Conservation (phyloP, 1,284 basidiomycete genomes). For the Neonothopanus nambi region DNA sequence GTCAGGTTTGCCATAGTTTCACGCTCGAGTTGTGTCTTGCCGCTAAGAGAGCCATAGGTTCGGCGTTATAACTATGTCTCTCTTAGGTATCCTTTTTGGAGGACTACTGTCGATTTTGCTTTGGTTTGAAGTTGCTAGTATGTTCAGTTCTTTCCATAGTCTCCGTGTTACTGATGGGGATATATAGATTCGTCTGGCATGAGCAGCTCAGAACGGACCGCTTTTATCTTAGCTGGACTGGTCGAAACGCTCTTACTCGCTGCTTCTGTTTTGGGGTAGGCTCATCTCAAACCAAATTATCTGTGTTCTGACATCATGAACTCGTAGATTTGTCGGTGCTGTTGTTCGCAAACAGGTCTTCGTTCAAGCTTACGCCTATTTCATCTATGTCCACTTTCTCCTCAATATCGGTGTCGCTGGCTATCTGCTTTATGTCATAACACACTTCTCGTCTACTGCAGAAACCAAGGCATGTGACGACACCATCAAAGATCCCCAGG, state of each 20-base stretch:
- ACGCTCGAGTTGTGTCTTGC: not conserved
- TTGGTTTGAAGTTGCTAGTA: slow-evolving; percentile 62
- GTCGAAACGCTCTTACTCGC: slow-evolving; percentile 52
- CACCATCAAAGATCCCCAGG: slow-evolving; percentile 40
- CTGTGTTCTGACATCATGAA: not conserved
- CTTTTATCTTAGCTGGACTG: slow-evolving; percentile 49
- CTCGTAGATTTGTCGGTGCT: slow-evolving; percentile 53
- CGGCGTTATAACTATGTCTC: slow-evolving; percentile 56
- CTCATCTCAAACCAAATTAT: not conserved
- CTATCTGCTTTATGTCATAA: slow-evolving; percentile 53
- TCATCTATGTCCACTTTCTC: slow-evolving; percentile 57
- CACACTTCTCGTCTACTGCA: slow-evolving; percentile 43
- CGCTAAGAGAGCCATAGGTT: not conserved
- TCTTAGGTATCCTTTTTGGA: slow-evolving; percentile 52
- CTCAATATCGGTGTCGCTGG: slow-evolving; percentile 54
- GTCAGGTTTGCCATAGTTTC: slow-evolving; percentile 40
- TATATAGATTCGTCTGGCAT: slow-evolving; percentile 35
- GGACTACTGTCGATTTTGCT: slow-evolving; percentile 50
- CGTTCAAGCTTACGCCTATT: slow-evolving; percentile 54
- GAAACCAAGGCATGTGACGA: slow-evolving; percentile 45
- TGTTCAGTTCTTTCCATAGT: slow-evolving; percentile 24
- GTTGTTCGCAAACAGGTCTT: slow-evolving; percentile 62
- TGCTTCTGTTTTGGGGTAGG: slow-evolving; percentile 56
- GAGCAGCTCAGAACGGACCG: slow-evolving; percentile 36
- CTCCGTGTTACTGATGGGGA: not conserved